Conservation (phyloP, 371 early-diverging fungal genomes). For the Lichtheimia ramosa region DNA sequence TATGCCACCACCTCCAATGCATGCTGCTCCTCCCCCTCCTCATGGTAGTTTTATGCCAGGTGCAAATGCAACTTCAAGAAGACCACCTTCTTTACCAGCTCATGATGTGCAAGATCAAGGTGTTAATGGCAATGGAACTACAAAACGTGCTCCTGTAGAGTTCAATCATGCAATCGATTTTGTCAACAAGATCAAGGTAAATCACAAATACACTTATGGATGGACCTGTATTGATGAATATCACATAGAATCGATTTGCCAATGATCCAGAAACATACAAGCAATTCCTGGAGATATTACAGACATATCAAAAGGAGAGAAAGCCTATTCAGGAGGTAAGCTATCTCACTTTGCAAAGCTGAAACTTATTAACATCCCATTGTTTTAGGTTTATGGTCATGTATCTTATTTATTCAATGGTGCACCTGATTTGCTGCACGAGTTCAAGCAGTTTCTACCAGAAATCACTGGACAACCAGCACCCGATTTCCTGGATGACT, state of each 20-base stretch:
- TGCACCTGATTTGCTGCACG: slow-evolving; percentile 85
- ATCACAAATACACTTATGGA: slow-evolving; percentile 12
- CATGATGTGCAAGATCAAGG: slow-evolving; percentile 10
- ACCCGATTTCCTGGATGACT: slow-evolving; percentile 13
- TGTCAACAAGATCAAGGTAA: slow-evolving; percentile 95
- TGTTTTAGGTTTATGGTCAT: slow-evolving; percentile 61
- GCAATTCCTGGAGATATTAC: slow-evolving; percentile 89
- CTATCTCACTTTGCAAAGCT: neutral
- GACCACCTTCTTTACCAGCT: slow-evolving; percentile 1
- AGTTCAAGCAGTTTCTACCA: slow-evolving; percentile 94
- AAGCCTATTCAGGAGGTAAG: slow-evolving; percentile 85
- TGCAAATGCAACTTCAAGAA: no score
- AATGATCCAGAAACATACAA: slow-evolving; percentile 90
- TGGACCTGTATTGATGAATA: neutral
- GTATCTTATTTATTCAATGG: slow-evolving; percentile 78
- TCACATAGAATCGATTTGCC: slow-evolving; percentile 75
- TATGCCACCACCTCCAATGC: slow-evolving; percentile 8
- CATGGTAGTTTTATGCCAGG: neutral
- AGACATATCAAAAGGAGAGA: slow-evolving; percentile 89
- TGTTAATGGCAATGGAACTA: slow-evolving; percentile 2
- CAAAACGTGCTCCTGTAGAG: slow-evolving; percentile 68
- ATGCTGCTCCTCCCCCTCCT: slow-evolving; percentile 4
- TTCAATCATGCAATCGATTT: slow-evolving; percentile 95
- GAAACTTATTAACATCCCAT: neutral
- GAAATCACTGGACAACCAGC: slow-evolving; percentile 38